These are phyloP conservation scores for Posidonia australis DNA, from an alignment of 106 monocot genomes.

Conservation along the genomic window DNA sequence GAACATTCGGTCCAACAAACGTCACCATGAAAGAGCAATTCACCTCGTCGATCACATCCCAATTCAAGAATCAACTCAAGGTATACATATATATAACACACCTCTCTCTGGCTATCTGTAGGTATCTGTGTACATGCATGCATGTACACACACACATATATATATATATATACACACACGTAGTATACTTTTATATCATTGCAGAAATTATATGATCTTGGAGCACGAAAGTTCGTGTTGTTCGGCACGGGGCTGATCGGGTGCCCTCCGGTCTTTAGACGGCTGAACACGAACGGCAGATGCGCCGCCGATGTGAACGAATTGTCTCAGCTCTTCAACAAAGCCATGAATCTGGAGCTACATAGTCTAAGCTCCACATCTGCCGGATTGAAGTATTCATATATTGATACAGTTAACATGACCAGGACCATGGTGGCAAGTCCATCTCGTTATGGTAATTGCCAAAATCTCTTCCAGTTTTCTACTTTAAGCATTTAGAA, in stretches of 20 bases:
- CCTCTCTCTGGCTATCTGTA: not conserved
- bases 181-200: no score
- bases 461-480: no score
- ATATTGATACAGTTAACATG: not conserved
- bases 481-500: no score
- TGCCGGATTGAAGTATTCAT: not conserved
- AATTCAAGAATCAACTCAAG: conserved; percentile 17
- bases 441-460: not conserved
- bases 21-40: not conserved
- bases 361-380: not conserved
- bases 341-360: not conserved
- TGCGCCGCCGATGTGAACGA: not conserved
- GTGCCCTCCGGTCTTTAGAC: not conserved
- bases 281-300: not conserved
- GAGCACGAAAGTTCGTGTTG: not conserved
- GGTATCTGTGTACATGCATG: not conserved
- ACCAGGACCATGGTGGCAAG: not conserved
- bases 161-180: no score
- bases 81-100: not conserved
- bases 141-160: no score
- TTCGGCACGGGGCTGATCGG: not conserved
- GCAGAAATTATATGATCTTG: not conserved
- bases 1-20: not conserved
- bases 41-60: not conserved
- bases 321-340: not conserved